Conservation (phyloP, 1,284 basidiomycete genomes). For the Meripilus lineatus region DNA sequence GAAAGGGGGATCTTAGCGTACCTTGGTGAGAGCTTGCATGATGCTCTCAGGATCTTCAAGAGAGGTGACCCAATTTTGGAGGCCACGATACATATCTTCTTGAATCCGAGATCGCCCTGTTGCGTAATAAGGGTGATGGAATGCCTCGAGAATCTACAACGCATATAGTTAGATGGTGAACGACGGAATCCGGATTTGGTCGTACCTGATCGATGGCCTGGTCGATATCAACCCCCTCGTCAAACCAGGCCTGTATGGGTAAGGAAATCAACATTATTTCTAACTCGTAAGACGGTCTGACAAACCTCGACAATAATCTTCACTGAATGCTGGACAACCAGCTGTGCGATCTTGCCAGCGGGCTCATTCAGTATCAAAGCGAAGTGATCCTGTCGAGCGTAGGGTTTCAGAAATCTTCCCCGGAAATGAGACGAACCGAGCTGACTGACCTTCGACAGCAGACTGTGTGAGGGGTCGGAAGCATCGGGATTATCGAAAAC, state of each 20-base stretch:
- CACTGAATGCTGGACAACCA: conserved; percentile 61
- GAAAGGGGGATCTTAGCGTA: conserved; percentile 15
- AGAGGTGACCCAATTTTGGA: conserved; percentile 56
- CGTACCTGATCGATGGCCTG: conserved; percentile 44
- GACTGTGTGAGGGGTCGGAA: conserved; percentile 70
- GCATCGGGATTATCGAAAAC: conserved; percentile 70
- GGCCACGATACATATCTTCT: conserved; percentile 54
- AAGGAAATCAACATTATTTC: background rate
- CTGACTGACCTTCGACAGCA: conserved; percentile 50
- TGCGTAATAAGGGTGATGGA: conserved; percentile 69
- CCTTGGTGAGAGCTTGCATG: conserved; percentile 47
- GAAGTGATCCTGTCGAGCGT: conserved; percentile 56
- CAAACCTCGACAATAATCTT: conserved; percentile 56
- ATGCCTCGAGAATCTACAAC: conserved; percentile 53
- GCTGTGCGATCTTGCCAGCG: conserved; percentile 65
- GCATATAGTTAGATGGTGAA: background rate
- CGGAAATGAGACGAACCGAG: conserved; percentile 1
- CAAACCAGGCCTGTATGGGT: conserved; percentile 45
- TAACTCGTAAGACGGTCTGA: background rate
- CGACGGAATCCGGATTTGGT: background rate
- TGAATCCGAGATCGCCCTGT: conserved; percentile 56
- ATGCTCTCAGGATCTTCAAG: conserved; percentile 39
- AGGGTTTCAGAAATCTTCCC: background rate
- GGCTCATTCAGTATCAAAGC: conserved; percentile 65
- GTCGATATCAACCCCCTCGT: conserved; percentile 41